Evolutionary conservation across 179 eudicot species (phyloP), one percentile per base, ranked within the genome.

Genomic region (Beta corolliflora): DNA sequence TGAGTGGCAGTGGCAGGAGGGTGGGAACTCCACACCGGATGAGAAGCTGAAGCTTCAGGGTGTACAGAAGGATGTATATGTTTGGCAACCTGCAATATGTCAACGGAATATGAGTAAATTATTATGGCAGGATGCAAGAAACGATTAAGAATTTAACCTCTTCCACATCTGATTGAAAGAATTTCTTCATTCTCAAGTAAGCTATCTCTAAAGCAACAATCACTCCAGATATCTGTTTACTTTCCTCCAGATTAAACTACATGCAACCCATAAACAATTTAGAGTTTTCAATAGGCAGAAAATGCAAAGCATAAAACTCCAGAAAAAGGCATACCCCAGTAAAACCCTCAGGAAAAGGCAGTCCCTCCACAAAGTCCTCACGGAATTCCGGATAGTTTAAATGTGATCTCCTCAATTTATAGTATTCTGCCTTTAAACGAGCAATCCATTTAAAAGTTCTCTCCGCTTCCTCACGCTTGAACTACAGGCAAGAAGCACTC

Each of bases 291-390:
- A 61, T 68, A 68, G 31, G 72, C 72, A 14, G 50, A 68, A 14
- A 68, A 16, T 41, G 23, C 52, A 44, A 36, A 68, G 53, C 52
- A 68, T 16, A 41, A 18, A 68, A 68, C 23, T 41, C 13, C 12
- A 41, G 44, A 68, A 68, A 0, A 44, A 68, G 52, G 52, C 72
- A 5, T 68, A 68, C 72, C 52, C 72, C 72, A 68, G 41, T 68
- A 44, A 68, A 68, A 68, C 72, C 72, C 53, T 68, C 52, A 44
- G 72, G 72, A 41, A 68, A 68, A 68, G 72, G 72, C 53, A 68
- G 23, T 68, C 53, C 72, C 72, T 68, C 72, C 21, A 68, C 11
- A 21, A 41, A 48, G 11, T 68, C 72, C 72, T 68, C 72, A 16
- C 72, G 52, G 72, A 18, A 68, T 48, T 68, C 72, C 7, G 72